Base-by-base conservation (phyloP, 179 eudicot species). In the Spinacia oleracea region DNA sequence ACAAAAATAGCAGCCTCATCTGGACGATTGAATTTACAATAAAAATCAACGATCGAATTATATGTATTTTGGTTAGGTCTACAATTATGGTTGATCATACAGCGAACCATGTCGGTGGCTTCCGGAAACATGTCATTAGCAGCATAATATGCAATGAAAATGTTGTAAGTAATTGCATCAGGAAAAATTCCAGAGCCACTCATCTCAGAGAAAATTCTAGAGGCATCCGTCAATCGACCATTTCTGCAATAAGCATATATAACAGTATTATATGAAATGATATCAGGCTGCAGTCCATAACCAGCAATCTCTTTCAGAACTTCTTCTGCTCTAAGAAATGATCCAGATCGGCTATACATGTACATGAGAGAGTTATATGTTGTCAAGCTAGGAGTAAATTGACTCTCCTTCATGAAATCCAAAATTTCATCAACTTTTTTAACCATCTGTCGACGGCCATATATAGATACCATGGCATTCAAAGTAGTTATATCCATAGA, bases 401-500 rank as follows among this genome's bases (percentile, higher is more conserved):
- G 95, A 43, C 83, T 85, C 74, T 90, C 87, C 72, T 46, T 81
- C 93, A 95, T 89, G 88, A 90, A 89, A 65, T 83, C 82, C 71
- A 91, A 79, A 55, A 91, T 88, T 81, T 90, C 93, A 65, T 78
- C 82, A 29, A 90, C 95, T 83, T 91, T 89, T 67, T 79, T 73
- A 71, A 85, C 82, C 97, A 93, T 86, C 84, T 87, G 93, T 72
- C 97, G 85, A 45, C 90, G 86, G 12, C 98, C 98, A 79, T 95
- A 93, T n/a, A 95, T 83, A 8, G 98, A 93, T 69, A 93, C 77
- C 98, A 95, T 91, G 10, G 97, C 88, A 82, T 95, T 95, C 53
- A 95, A 79, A 67, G 91, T 89, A 70, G 86, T 88, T 81, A 93
- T 83, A 82, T 93, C 98, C 16, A 83, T 83, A 76, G 89, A 86